Evolutionary conservation across 177 flowering plant species (phyloP), one percentile per base, ranked within the genome.

Genomic region (Vitis hybrid): DNA sequence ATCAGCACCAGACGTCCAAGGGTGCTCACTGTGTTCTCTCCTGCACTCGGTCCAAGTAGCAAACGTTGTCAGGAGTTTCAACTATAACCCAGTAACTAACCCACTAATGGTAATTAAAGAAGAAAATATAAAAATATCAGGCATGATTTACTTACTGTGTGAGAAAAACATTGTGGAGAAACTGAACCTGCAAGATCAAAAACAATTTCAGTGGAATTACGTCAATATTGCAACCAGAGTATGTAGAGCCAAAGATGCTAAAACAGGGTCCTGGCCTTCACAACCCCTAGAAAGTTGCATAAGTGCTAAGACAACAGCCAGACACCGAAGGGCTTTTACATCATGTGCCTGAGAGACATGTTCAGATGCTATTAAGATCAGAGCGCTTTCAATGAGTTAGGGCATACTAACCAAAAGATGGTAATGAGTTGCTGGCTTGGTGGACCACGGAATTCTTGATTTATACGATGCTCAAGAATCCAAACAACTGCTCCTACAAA

Each of bases 101-200:
- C 47, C 9, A 5, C 8, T 38, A 28, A 28, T 3, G 31, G 50
- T 15, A 28, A 4, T 18, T 15, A 12, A 50, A 31, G 14, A 61
- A 47, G 33, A n/a, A 69, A 62, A 69, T 4, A 9, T 17, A 3
- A n/a, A 4, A 64, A 7, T 47, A 73, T 52, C 51, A 52, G 65
- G 59, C n/a, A 33, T 8, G 17, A 44, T 47, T 20, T 31, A 85
- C 98, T 76, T 79, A 91, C 98, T 84, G 80, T 95, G 97, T 1
- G 99, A 72, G 65, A 91, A 91, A 70, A 95, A 95, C 95, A 95
- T 89, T 3, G 99, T 95, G 66, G 98, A 95, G 82, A 95, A 86
- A 79, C 99, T 90, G 77, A 95, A 95, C 98, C 98, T 94, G 95
- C 87, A 86, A 78, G 56, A 78, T 10, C 28, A 62, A 65, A 65